Evolutionary conservation across 2,329 filamentous ascomycete species (phyloP).

Genomic region (Penicillium sp.): DNA sequence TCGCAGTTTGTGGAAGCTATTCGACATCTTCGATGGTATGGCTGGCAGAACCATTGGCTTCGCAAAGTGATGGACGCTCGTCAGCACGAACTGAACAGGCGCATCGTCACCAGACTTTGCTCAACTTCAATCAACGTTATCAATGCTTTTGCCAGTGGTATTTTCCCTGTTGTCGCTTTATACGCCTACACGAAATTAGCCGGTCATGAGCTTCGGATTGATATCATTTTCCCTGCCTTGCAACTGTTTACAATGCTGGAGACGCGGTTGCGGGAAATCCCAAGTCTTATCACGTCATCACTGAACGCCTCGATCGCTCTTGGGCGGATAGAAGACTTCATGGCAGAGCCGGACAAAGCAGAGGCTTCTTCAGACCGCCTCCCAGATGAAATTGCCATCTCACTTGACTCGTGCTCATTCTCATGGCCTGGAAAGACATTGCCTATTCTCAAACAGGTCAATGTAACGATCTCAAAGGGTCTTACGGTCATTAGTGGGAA

Average conservation of each 20-base stretch:
- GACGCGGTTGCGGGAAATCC: slow-evolving; percentile 65
- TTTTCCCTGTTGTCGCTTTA: slow-evolving; percentile 76
- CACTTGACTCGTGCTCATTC: slow-evolving; percentile 62
- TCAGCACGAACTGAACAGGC: slow-evolving; percentile 60
- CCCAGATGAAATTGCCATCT: slow-evolving; percentile 26
- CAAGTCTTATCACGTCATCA: slow-evolving; percentile 66
- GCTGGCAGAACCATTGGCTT: slow-evolving; percentile 74
- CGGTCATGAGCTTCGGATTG: slow-evolving; percentile 62
- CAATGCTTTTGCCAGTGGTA: slow-evolving; percentile 63
- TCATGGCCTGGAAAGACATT: slow-evolving; percentile 66
- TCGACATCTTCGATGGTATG: slow-evolving; percentile 73
- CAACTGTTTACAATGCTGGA: slow-evolving; percentile 75
- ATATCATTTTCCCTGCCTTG: slow-evolving; percentile 80
- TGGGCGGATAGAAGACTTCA: slow-evolving; percentile 75
- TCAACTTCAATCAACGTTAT: slow-evolving; percentile 58
- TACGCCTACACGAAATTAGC: slow-evolving; percentile 72
- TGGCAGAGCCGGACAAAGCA: slow-evolving; percentile 78
- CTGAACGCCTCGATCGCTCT: slow-evolving; percentile 81
- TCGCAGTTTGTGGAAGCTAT: slow-evolving; percentile 84
- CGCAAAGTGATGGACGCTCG: slow-evolving; percentile 62
- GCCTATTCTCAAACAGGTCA: slow-evolving; percentile 51
- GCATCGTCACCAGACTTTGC: slow-evolving; percentile 60
- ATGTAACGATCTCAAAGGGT: slow-evolving; percentile 50
- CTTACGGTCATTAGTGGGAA: slow-evolving; percentile 59
- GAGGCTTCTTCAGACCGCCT: slow-evolving; percentile 44